Evolutionary conservation across 495 filamentous ascomycete species (phyloP).

Genomic region (Recurvomyces mirabilis): DNA sequence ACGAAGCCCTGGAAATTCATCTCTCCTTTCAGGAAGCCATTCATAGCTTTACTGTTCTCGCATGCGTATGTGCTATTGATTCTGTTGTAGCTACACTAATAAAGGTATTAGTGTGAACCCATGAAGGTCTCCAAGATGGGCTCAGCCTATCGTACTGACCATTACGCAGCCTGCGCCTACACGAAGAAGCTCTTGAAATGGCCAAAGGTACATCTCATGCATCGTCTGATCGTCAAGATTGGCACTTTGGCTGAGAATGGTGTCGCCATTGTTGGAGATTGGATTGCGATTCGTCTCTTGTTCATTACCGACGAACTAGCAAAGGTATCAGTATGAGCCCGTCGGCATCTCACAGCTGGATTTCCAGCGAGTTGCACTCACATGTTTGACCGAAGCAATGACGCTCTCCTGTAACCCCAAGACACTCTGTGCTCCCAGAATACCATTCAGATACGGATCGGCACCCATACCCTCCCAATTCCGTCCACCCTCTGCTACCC

Average conservation of each 20-base stretch:
- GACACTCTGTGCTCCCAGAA: slow-evolving; percentile 25
- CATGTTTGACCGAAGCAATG: slow-evolving; percentile 37
- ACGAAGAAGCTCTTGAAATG: slow-evolving; percentile 19
- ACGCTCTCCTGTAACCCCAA: slow-evolving; percentile 41
- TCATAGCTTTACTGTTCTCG: slow-evolving; percentile 21
- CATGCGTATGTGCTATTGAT: slow-evolving; percentile 23
- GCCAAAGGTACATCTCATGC: slow-evolving; percentile 24
- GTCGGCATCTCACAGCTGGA: too few relatives aligned
- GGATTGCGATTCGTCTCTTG: slow-evolving; percentile 15
- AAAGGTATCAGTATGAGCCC: too few relatives aligned
- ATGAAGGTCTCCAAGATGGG: too few relatives aligned
- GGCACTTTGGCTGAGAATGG: slow-evolving; percentile 13
- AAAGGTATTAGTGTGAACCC: too few relatives aligned
- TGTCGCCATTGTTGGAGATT: slow-evolving; percentile 2
- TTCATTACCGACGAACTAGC: slow-evolving; percentile 15
- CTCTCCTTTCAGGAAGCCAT: slow-evolving; percentile 23
- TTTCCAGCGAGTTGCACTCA: too few relatives aligned
- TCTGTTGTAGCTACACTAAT: slow-evolving; percentile 23
- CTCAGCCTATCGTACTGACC: too few relatives aligned
- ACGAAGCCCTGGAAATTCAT: slow-evolving; percentile 35
- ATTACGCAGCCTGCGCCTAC: slow-evolving; percentile 19
- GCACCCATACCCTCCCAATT: slow-evolving; percentile 45
- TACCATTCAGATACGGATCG: slow-evolving; percentile 42
- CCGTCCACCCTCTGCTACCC: slow-evolving; percentile 40
- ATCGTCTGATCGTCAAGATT: slow-evolving; percentile 21